Conservation (phyloP, 345 rosid species). For the Erodium maritimum region DNA sequence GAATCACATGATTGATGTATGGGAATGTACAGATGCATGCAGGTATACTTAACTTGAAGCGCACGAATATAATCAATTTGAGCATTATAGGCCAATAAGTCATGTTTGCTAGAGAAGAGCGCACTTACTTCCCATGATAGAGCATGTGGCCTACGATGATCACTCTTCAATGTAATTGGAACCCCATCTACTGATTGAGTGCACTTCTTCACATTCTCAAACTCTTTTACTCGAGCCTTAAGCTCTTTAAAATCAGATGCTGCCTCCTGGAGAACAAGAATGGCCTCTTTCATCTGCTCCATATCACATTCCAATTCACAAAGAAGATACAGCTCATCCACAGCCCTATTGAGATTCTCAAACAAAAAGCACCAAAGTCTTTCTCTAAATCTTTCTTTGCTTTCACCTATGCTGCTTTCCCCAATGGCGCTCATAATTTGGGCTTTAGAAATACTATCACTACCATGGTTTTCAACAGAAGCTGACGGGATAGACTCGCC, state of each 20-base stretch:
- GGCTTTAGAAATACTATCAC: slow-evolving; percentile 14
- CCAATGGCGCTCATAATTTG: slow-evolving; percentile 20
- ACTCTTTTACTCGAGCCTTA: slow-evolving; percentile 44
- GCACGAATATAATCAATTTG: background rate
- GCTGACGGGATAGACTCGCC: slow-evolving; percentile 9
- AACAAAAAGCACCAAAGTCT: slow-evolving; percentile 74
- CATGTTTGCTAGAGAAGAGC: background rate
- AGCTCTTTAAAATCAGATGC: slow-evolving; percentile 58
- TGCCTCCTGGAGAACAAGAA: slow-evolving; percentile 70
- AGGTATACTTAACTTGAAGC: background rate
- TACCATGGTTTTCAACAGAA: slow-evolving; percentile 12
- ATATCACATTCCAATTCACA: slow-evolving; percentile 65
- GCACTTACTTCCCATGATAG: slow-evolving; percentile 71
- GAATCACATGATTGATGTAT: background rate
- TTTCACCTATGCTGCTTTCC: slow-evolving; percentile 44
- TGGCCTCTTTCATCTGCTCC: slow-evolving; percentile 71
- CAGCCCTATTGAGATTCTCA: slow-evolving; percentile 74
- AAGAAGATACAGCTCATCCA: slow-evolving; percentile 71
- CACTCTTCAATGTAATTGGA: slow-evolving; percentile 37
- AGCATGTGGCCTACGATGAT: slow-evolving; percentile 75
- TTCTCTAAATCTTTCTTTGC: slow-evolving; percentile 72
- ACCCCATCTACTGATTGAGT: slow-evolving; percentile 31
- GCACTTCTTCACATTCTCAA: slow-evolving; percentile 45
- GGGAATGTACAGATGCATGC: background rate
- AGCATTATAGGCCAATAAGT: background rate